These are phyloP conservation scores for Neurospora sp. DNA, from an alignment of 2,329 filamentous ascomycete genomes.

Conservation along the genomic window DNA sequence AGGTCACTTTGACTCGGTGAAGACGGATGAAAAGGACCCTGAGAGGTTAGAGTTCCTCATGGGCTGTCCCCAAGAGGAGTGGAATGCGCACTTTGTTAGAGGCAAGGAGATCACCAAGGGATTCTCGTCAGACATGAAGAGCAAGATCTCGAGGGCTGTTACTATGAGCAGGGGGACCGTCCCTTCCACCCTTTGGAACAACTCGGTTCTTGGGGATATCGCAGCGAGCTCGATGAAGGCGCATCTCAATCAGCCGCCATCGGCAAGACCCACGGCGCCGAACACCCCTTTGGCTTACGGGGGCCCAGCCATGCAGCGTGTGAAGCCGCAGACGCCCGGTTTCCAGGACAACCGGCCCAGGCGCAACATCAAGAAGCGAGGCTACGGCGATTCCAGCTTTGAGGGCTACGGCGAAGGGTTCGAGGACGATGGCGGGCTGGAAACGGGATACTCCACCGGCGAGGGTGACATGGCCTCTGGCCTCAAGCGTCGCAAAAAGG, in stretches of 20 bases:
- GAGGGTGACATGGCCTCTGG: conserved; percentile 49
- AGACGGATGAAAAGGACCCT: conserved; percentile 42
- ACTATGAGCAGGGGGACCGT: conserved; percentile 50
- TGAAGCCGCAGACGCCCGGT: conserved; percentile 29
- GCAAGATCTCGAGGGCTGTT: conserved; percentile 39
- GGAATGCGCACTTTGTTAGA: conserved; percentile 44
- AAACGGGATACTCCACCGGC: conserved; percentile 59
- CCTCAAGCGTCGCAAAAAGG: conserved; percentile 59
- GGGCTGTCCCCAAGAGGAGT: conserved; percentile 43
- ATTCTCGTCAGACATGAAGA: conserved; percentile 33
- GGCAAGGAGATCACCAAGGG: conserved; percentile 47
- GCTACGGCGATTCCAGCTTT: conserved; percentile 65
- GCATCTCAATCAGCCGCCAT: conserved; percentile 27
- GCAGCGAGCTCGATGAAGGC: conserved; percentile 28
- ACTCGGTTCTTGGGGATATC: conserved; percentile 48
- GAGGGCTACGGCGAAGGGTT: conserved; percentile 67
- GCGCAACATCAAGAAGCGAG: conserved; percentile 61
- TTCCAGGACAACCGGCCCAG: conserved; percentile 47
- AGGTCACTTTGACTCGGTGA: conserved; percentile 50
- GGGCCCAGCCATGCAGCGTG: conserved; percentile 22
- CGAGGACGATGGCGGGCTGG: conserved; percentile 50
- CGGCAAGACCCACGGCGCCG: conserved; percentile 40
- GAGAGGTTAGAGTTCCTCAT: conserved; percentile 45
- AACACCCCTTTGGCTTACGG: conserved; percentile 37
- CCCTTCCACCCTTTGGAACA: conserved; percentile 46